Percentiles rank a stretch among this genome's conserved stretches.
These are phyloP conservation scores for Silene conica DNA, from an alignment of 148 eudicot species.

Conservation along the genomic window DNA sequence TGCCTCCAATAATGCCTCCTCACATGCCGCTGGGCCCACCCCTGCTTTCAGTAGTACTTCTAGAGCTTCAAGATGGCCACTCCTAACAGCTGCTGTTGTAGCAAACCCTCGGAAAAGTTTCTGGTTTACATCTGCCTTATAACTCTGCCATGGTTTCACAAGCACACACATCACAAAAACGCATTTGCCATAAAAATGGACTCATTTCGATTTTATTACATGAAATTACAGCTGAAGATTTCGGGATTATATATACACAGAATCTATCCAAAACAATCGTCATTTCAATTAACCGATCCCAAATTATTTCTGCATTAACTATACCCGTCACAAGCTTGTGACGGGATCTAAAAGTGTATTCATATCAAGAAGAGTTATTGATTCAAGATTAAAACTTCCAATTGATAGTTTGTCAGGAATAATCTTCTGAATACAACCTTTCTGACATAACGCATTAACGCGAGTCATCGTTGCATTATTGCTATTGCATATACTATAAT, in stretches of 20 bases:
- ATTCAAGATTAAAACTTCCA: not conserved
- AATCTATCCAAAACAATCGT: not conserved
- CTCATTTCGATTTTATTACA: not conserved
- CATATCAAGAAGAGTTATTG: no score
- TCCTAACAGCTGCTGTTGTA: constrained; percentile 64
- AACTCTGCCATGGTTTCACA: constrained; percentile 38
- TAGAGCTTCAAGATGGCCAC: constrained; percentile 55
- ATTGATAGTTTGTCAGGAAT: not conserved
- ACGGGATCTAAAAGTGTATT: no score
- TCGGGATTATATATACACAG: not conserved
- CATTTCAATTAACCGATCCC: not conserved
- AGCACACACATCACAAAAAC: not conserved
- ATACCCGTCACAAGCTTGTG: no score
- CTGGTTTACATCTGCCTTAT: constrained; percentile 59
- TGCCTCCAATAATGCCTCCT: constrained; percentile 73
- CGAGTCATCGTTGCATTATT: not conserved
- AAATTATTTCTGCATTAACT: not conserved
- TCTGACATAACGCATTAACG: constrained; percentile 14
- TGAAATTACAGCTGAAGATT: not conserved
- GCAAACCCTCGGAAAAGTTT: constrained; percentile 71
- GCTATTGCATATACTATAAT: no score
- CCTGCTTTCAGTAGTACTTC: constrained; percentile 49
- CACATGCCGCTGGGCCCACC: constrained; percentile 50
- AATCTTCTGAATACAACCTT: not conserved
- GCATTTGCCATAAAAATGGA: not conserved